Evolutionary conservation across 2,329 filamentous ascomycete species (phyloP).

Genomic region (Epichloe coenophiala): DNA sequence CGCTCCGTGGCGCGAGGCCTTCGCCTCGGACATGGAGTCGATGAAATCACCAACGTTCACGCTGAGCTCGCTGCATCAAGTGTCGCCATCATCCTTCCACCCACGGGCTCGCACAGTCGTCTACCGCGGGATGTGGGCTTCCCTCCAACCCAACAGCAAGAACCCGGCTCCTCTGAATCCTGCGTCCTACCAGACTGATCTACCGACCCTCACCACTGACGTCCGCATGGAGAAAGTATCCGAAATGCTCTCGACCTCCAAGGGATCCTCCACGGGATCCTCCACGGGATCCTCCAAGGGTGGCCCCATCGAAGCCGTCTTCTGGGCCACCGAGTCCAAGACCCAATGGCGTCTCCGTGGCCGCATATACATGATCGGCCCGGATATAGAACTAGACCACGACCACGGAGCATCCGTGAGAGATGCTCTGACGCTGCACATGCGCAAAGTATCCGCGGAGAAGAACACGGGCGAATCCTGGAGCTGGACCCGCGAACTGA

Average conservation of each 20-base stretch:
- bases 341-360: slow-evolving; percentile 82
- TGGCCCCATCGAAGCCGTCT: slow-evolving; percentile 66
- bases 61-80: slow-evolving; percentile 35
- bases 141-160: slow-evolving; percentile 56
- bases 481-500: slow-evolving; percentile 70
- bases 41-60: slow-evolving; percentile 36
- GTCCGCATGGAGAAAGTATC: slow-evolving; percentile 71
- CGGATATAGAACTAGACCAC: slow-evolving; percentile 42
- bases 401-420: slow-evolving; percentile 34
- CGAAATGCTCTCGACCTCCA: slow-evolving; percentile 45
- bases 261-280: background rate
- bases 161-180: slow-evolving; percentile 65
- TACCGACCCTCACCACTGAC: slow-evolving; percentile 78
- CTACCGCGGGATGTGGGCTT: slow-evolving; percentile 72
- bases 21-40: slow-evolving; percentile 35
- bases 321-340: slow-evolving; percentile 58
- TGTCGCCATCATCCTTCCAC: slow-evolving; percentile 14
- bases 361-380: slow-evolving; percentile 58
- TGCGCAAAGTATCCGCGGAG: slow-evolving; percentile 31
- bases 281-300: slow-evolving; percentile 39
- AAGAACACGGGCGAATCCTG: slow-evolving; percentile 33
- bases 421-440: slow-evolving; percentile 45
- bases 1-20: slow-evolving; percentile 40
- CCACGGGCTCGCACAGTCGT: slow-evolving; percentile 67
- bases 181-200: slow-evolving; percentile 54